Evolutionary conservation across 805 yeast species (phyloP), one percentile per base, ranked within the genome.

Genomic region (Pichia kluyveri): DNA sequence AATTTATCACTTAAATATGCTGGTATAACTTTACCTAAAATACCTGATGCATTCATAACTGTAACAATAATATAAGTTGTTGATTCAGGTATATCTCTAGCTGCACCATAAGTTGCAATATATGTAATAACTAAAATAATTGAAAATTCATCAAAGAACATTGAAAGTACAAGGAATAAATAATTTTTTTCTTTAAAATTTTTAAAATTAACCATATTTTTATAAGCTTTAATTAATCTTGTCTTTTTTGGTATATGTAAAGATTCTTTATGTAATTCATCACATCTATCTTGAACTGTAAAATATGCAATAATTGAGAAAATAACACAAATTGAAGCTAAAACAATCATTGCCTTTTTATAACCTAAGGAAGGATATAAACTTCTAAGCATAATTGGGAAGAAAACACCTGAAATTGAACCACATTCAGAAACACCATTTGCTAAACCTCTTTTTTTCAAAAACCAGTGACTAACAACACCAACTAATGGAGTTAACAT

Each of bases 401-500:
- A 73, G 18, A 70, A 52, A 47, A 76, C 62, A 40, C 82, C 83
- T 5, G 81, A 80, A 17, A 75, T 54, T 1, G 78, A 70, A 18
- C 82, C 82, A 48, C 71, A 66, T 3, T 76, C 72, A 0, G 79
- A 76, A 1, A 71, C 50, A 23, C 79, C 74, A 14, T 71, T 66
- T 1, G 81, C 83, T 50, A 71, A 68, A 1, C 83, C 89, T 55
- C 89, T 68, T 55, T 70, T 80, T 34, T 62, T 65, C 38, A 69
- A 64, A 60, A 83, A 83, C 82, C 86, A 83, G 51, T 83, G 86
- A 27, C 81, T 77, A 0, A 80, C 72, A 23, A 79, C 80, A 14
- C 85, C 76, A 6, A 83, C 70, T 40, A 80, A 62, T 0, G 89
- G 88, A 8, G 82, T 73, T 62, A 79, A 71, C 41, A 81, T 70